Evolutionary conservation across 2,329 filamentous ascomycete genomes (phyloP).

Genomic region (Trichoderma semiorbis): DNA sequence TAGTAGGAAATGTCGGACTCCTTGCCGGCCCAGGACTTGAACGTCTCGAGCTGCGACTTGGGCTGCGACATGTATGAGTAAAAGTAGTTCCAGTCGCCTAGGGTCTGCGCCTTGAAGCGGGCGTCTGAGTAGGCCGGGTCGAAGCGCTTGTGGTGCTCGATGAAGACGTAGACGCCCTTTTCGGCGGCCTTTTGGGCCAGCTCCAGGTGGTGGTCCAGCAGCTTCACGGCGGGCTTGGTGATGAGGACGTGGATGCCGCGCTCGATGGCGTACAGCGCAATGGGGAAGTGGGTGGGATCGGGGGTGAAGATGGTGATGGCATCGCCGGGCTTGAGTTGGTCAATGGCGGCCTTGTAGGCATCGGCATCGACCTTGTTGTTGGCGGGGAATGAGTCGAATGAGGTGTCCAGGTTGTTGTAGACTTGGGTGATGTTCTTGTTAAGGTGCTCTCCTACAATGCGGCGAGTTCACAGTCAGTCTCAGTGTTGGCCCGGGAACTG

Average conservation of each 20-base stretch:
- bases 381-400: slow-evolving; percentile 77
- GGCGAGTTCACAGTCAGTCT: neutral
- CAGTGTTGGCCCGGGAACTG: neutral
- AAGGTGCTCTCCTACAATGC: slow-evolving; percentile 66
- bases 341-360: slow-evolving; percentile 85
- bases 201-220: slow-evolving; percentile 72
- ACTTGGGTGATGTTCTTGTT: slow-evolving; percentile 81
- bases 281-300: slow-evolving; percentile 87
- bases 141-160: slow-evolving; percentile 96
- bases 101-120: slow-evolving; percentile 65
- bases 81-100: slow-evolving; percentile 98
- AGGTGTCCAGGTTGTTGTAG: slow-evolving; percentile 86
- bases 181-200: slow-evolving; percentile 70
- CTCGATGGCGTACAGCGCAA: slow-evolving; percentile 88
- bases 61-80: slow-evolving; percentile 96
- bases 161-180: slow-evolving; percentile 80
- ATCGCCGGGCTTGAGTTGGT: slow-evolving; percentile 74
- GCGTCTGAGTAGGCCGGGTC: slow-evolving; percentile 92
- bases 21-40: slow-evolving; percentile 89
- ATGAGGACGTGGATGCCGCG: slow-evolving; percentile 85
- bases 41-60: slow-evolving; percentile 87
- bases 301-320: slow-evolving; percentile 96
- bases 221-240: slow-evolving; percentile 90
- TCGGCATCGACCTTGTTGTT: slow-evolving; percentile 71
- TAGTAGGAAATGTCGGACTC: slow-evolving; percentile 96